Base-by-base conservation (phyloP, 768 basidiomycete genomes). In the Candolleomyces eurysporus region DNA sequence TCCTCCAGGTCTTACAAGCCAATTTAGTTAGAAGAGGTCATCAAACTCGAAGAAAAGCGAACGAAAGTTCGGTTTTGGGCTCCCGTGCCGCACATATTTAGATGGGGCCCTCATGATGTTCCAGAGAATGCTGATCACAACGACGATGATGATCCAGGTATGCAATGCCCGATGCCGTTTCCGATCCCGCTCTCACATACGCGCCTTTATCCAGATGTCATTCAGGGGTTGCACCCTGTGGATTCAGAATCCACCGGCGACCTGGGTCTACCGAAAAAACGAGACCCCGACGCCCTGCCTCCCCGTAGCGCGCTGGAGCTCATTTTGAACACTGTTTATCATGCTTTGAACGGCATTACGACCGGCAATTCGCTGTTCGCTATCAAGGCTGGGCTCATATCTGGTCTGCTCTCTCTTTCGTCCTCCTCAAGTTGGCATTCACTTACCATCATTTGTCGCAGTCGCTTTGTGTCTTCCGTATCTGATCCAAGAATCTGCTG, bases 211-310 rank as follows among this genome's bases (percentile, higher is more conserved):
- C 17, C 51, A 81, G 79, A 81, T 61, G 60, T 74, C 5, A 84
- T 91, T 52, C 85, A 86, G 62, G 88, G 88, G 8, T 71, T 86
- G 11, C 75, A 81, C 30, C 76, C 36, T 36, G 36, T 36, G 75
- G 0, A 70, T 71, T 9, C 67, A 49, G 8, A 42, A 31, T 13
- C 21, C 8, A 46, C 72, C 40, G 68, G 77, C 2, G 87, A 89
- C 65, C 77, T 91, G 0, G 88, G 86, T 3, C 65, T 79, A 42
- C 82, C 89, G 0, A 71, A 75, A 16, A 76, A 80, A 3, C 79
- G 90, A 30, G 89, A 92, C 71, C 89, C 90, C 0, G 90, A 92
- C 68, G 89, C 88, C 0, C 71, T 91, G 0, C 89, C 91, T 1
- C 90, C 91, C 0, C 68, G 77, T 2, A 91, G 90, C 64, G 53